These are phyloP conservation scores for Tylopilus sp. DNA, from an alignment of 768 basidiomycete species.

Conservation along the genomic window DNA sequence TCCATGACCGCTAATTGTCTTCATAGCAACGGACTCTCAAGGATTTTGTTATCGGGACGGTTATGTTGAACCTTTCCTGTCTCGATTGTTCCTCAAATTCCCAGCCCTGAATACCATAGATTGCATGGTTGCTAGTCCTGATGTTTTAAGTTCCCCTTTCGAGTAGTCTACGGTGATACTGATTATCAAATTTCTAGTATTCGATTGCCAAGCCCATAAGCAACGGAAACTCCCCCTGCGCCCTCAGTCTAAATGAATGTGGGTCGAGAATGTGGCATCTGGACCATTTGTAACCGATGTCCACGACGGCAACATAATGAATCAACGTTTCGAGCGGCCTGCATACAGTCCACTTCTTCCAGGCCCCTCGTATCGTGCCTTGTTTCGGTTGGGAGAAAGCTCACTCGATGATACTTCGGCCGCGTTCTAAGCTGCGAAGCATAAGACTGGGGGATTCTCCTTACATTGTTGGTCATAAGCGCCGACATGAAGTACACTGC, in stretches of 20 bases:
- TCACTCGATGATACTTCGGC: slow-evolving; percentile 45
- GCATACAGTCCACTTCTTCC: too few species aligned
- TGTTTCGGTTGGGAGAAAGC: slow-evolving; percentile 44
- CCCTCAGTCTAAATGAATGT: slow-evolving; percentile 49
- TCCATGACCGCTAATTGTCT: slow-evolving; percentile 28
- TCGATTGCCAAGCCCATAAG: too few species aligned
- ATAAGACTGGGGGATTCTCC: slow-evolving; percentile 43
- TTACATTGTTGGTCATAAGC: slow-evolving; percentile 39
- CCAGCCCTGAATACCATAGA: not conserved
- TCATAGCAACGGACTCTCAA: slow-evolving; percentile 18
- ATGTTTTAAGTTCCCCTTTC: slow-evolving; percentile 42
- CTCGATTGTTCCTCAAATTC: too few species aligned
- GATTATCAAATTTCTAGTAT: too few species aligned
- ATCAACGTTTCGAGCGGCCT: slow-evolving; percentile 3
- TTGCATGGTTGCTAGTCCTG: slow-evolving; percentile 31
- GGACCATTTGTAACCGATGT: slow-evolving; percentile 7
- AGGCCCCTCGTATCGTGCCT: not conserved
- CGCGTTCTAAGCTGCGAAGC: slow-evolving; percentile 40
- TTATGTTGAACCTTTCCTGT: slow-evolving; percentile 22
- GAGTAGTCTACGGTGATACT: too few species aligned
- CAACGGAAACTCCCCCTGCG: slow-evolving; percentile 39
- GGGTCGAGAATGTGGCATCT: not conserved
- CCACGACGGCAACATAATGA: not conserved
- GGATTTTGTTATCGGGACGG: slow-evolving; percentile 16
- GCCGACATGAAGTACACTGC: too few species aligned